phyloP scores from a whole-genome alignment of 1,284 basidiomycete species.

The Boletus mariae region DNA sequence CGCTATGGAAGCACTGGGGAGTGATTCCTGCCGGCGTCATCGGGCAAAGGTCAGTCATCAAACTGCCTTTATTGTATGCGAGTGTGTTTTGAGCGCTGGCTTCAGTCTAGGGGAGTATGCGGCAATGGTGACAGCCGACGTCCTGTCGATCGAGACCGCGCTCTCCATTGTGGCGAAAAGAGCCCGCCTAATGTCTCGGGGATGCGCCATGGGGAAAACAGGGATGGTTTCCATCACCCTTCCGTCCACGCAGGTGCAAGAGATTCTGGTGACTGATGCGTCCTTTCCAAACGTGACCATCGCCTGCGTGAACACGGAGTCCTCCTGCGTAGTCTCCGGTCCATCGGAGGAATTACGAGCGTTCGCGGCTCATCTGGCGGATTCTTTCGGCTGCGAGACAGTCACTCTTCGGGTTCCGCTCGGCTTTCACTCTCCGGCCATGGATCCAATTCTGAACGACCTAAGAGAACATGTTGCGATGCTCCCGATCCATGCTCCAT shows the following conservation, averaged over 20 bases:
- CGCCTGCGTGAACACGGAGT: conserved; percentile 59
- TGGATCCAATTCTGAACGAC: conserved; percentile 52
- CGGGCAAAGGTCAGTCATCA: conserved; percentile 57
- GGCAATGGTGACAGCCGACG: conserved; percentile 55
- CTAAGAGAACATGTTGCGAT: conserved; percentile 40
- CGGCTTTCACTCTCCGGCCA: conserved; percentile 61
- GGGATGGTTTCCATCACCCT: conserved; percentile 61
- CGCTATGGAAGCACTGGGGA: conserved; percentile 66
- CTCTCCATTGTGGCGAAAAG: conserved; percentile 57
- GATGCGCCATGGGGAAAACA: conserved; percentile 42
- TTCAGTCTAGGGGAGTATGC: conserved; percentile 68
- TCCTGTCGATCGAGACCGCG: conserved; percentile 52
- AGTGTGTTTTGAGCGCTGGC: not conserved
- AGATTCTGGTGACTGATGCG: conserved; percentile 34
- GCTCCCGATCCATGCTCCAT: conserved; percentile 42
- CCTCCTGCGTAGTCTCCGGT: conserved; percentile 57
- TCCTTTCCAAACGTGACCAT: conserved; percentile 42
- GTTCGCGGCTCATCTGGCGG: conserved; percentile 43
- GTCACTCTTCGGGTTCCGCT: conserved; percentile 51
- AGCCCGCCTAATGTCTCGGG: conserved; percentile 49
- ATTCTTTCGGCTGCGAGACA: conserved; percentile 36
- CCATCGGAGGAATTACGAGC: conserved; percentile 39
- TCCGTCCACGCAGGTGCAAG: conserved; percentile 33
- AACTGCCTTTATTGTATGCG: not conserved
- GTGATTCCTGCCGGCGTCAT: conserved; percentile 52